Evolutionary conservation across 2,329 filamentous ascomycete species (phyloP), one percentile per base, ranked within the genome.

Genomic region (Alternaria gaisen): DNA sequence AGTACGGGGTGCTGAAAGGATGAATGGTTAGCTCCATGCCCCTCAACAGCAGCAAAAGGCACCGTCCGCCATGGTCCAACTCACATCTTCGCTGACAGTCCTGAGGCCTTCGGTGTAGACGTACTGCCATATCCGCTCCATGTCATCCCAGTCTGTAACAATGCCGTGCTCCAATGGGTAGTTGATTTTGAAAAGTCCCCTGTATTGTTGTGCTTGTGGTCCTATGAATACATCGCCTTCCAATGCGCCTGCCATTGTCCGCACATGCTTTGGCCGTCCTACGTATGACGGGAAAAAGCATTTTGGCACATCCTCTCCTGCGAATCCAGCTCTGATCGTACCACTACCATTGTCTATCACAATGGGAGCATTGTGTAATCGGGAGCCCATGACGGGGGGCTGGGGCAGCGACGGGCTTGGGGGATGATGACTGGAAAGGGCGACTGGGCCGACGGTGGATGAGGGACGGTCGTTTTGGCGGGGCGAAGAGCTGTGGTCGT

Each of bases 71-170:
- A 40, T 44, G 50, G 48, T 32, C 32, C 38, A 18, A 77, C 83
- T 78, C 80, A 94, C 91, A 86, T 99, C 95, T 86, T 99, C 95
- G 80, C 94, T 97, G 77, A 97, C 85, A 51, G 94, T 97, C 84
- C 97, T 98, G 73, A 99, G 80, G 66, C 96, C 95, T 76, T 97
- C 94, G 59, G 92, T 92, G 79, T 98, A 99, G 54, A 99, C 93
- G 76, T 97, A 95, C 74, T 96, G 92, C 95, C 95, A 99, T 81
- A 99, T 99, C 83, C 93, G 90, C 84, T 99, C 95, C 95, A 99
- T 99, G 77, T 99, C 95, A 77, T 98, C 95, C 95, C 95, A 99
- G 80, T 99, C 93, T 70, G 95, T 99, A 65, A 99, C 95, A 73
- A 99, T 96, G 71, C 95, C 95, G 79, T 99, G 95, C 82, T 98